Conservation (phyloP, 768 basidiomycete species). For the Boletus fagicola region DNA sequence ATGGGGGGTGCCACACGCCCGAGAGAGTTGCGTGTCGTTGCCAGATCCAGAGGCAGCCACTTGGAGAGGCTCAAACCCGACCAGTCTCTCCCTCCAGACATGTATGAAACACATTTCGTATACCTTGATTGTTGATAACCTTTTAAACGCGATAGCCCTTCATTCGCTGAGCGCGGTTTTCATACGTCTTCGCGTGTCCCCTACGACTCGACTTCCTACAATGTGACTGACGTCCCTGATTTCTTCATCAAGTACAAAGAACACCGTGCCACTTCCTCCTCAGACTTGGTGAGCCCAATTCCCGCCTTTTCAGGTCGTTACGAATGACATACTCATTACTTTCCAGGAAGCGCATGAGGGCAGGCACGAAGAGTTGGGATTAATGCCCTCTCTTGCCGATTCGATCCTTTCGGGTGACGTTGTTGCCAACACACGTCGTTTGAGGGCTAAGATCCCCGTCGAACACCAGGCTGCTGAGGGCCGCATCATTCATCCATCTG, state of each 20-base stretch:
- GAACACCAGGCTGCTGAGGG: slow-evolving; percentile 23
- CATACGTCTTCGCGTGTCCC: slow-evolving; percentile 21
- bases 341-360: slow-evolving; percentile 2
- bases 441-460: slow-evolving; percentile 28
- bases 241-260: slow-evolving; percentile 31
- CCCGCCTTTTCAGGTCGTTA: background rate
- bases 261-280: slow-evolving; percentile 5
- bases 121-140: slow-evolving; percentile 36
- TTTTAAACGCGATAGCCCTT: slow-evolving; percentile 26
- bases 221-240: slow-evolving; percentile 23
- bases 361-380: slow-evolving; percentile 12
- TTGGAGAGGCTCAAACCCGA: slow-evolving; percentile 29
- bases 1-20: slow-evolving; percentile 44
- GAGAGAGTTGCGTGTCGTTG: slow-evolving; percentile 33
- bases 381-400: slow-evolving; percentile 25
- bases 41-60: slow-evolving; percentile 37
- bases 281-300: slow-evolving; percentile 5
- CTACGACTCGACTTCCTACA: slow-evolving; percentile 29
- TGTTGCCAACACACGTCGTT: slow-evolving; percentile 29
- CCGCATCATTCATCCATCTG: slow-evolving; percentile 26
- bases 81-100: slow-evolving; percentile 32
- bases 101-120: slow-evolving; percentile 33
- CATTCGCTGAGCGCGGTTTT: slow-evolving; percentile 28
- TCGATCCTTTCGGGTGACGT: slow-evolving; percentile 25
- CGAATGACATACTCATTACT: background rate